Evolutionary conservation across 208 protist genomes (phyloP), one percentile per base, ranked within the genome.

Genomic region (Eutreptiella sp.): DNA sequence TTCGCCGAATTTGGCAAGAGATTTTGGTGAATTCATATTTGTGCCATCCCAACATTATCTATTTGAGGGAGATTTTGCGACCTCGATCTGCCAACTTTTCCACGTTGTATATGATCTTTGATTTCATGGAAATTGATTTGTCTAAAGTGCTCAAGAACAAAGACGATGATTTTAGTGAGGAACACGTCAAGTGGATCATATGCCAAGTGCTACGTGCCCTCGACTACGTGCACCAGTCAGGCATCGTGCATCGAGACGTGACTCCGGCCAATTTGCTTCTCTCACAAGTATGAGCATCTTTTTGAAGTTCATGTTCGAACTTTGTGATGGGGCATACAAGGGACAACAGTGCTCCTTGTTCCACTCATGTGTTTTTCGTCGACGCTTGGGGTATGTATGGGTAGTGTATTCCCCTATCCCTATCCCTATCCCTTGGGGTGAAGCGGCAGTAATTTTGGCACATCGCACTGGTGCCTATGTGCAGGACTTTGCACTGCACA

Each of bases 51-150:
- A 93, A 93, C 68, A 89, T 92, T 28, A 85, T 92, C 68, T 76
- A 79, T 14, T 68, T 92, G 3, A 67, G 77, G 26, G 86, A 91
- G 65, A 81, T 94, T 29, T 72, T 91, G 38, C 87, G 79, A 7
- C 83, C 86, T 0, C 24, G 62, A 19, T 65, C 79, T 46, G 70
- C 82, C 3, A 65, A 77, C 27, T 94, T 87, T 66, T 75, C 89
- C 48, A 79, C 85, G 57, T 78, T 95, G 41, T 96, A 93, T 64
- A 86, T 95, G 31, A 87, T 96, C 21, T 93, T 92, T 74, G 89
- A 96, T 36, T 85, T 95, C 16, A 96, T 96, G 93, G 90, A 96
- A 23, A 95, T 89, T 0, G 93, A 97, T 65, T 72, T 97, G 32
- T 88, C 92, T 73, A 75, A 89, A 66, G 90, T 97, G 46, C 81